phyloP scores from a whole-genome alignment of 495 filamentous ascomycete species.

The Achaetomiella virescens region DNA sequence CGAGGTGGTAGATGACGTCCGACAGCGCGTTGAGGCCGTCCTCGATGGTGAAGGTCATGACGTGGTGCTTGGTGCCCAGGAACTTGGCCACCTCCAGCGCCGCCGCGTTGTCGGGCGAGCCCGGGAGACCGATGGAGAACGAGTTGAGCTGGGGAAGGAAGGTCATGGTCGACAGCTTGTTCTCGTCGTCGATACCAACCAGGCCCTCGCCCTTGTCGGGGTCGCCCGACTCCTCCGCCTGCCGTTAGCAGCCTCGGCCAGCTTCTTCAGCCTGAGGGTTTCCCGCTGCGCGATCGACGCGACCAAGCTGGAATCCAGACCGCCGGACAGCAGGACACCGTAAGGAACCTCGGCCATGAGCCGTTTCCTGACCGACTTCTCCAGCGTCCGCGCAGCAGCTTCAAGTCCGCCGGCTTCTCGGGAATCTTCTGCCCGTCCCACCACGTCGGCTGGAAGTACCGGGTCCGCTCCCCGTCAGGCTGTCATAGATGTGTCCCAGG shows the following conservation, averaged over 20 bases:
- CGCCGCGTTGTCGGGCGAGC: slow-evolving; percentile 82
- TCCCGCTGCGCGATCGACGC: slow-evolving; percentile 94
- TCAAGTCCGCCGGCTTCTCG: slow-evolving; percentile 72
- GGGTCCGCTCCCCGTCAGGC: slow-evolving; percentile 70
- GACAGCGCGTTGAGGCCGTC: slow-evolving; percentile 93
- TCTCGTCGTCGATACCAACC: slow-evolving; percentile 88
- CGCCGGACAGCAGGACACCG: slow-evolving; percentile 90
- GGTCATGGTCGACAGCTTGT: slow-evolving; percentile 84
- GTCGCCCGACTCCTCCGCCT: slow-evolving; percentile 37
- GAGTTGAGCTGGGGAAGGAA: slow-evolving; percentile 92
- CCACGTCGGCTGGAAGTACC: slow-evolving; percentile 90
- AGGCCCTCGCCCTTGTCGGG: slow-evolving; percentile 57
- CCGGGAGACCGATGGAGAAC: slow-evolving; percentile 93
- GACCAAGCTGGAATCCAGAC: slow-evolving; percentile 90
- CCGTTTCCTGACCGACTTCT: slow-evolving; percentile 89
- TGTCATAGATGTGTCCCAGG: slow-evolving; percentile 96
- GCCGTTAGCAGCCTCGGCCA: slow-evolving; percentile 43
- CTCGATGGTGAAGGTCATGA: slow-evolving; percentile 95
- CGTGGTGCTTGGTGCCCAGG: slow-evolving; percentile 93
- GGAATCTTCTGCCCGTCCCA: slow-evolving; percentile 79
- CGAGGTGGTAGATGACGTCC: slow-evolving; percentile 96
- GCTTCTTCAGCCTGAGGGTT: slow-evolving; percentile 66
- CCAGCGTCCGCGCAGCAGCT: slow-evolving; percentile 69
- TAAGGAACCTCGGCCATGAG: slow-evolving; percentile 99
- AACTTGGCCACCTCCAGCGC: slow-evolving; percentile 88